Conservation (phyloP, 768 basidiomycete genomes). For the Udeniomyces megalosporus region DNA sequence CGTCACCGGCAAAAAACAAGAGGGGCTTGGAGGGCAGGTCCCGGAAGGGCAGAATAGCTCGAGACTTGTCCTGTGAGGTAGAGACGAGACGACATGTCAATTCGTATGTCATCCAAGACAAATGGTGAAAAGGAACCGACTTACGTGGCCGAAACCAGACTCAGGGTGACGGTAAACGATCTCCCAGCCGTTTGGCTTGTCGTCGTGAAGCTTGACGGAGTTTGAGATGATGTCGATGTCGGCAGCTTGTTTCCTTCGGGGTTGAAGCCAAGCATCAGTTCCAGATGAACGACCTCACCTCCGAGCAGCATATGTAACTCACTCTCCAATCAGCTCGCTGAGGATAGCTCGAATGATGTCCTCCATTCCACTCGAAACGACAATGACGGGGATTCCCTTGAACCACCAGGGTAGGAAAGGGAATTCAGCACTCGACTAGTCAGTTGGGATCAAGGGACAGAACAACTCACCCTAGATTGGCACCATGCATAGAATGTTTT, state of each 20-base stretch:
- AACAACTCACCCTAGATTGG: no score
- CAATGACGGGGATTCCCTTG: constrained; percentile 61
- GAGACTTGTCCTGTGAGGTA: constrained; percentile 68
- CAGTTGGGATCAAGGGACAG: no score
- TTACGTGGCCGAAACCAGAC: constrained; percentile 10
- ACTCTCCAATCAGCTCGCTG: constrained; percentile 54
- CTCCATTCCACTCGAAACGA: constrained; percentile 90
- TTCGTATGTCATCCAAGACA: no score
- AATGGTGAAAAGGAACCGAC: background rate
- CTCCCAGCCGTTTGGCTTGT: constrained; percentile 8
- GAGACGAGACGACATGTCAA: no score
- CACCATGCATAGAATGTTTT: constrained; percentile 78
- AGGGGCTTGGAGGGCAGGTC: constrained; percentile 49
- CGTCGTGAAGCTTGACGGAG: background rate
- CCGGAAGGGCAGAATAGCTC: constrained; percentile 79
- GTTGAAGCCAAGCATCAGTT: no score
- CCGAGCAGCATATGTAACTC: constrained; percentile 35
- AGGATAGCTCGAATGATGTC: constrained; percentile 84
- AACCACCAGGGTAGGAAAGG: no score
- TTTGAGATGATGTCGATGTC: background rate
- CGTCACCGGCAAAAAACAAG: constrained; percentile 81
- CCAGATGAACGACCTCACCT: no score
- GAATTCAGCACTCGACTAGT: no score
- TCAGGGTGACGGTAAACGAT: constrained; percentile 12
- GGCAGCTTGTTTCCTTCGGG: no score